Percentiles rank a stretch among this genome's conserved stretches.
Conservation (phyloP, 306 rosid species). For the Castanospermum australe region DNA sequence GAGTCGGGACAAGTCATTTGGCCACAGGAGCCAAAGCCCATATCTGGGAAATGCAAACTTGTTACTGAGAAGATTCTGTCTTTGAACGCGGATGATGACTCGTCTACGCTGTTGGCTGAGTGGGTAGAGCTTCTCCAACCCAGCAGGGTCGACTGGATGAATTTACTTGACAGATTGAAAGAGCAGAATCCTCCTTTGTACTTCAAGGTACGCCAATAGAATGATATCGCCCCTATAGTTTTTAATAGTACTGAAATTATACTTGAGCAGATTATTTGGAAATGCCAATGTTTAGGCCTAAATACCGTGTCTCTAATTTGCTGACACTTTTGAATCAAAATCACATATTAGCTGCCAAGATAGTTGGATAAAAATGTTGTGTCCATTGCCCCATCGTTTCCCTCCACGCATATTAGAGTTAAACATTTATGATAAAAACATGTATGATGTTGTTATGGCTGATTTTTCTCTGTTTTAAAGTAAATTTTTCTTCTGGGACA, state of each 20-base stretch:
- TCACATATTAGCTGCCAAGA: too few relatives aligned
- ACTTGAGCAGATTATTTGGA: constrained; percentile 15
- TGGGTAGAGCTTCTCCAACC: constrained; percentile 85
- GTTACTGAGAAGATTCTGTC: constrained; percentile 58
- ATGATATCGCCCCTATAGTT: not conserved
- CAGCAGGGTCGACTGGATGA: constrained; percentile 68
- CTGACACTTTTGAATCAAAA: too few relatives aligned
- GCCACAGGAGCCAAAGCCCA: constrained; percentile 70
- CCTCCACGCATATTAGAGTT: too few relatives aligned
- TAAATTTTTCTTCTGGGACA: not conserved
- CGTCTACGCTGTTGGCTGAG: constrained; percentile 59
- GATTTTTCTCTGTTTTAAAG: not conserved
- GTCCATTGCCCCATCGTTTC: too few relatives aligned
- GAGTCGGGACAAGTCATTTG: constrained; percentile 63
- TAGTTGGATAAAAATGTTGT: too few relatives aligned
- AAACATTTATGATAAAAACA: not conserved
- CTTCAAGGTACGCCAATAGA: constrained; percentile 60
- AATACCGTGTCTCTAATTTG: not conserved
- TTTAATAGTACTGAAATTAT: not conserved
- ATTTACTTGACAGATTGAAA: constrained; percentile 69
- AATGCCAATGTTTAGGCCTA: not conserved
- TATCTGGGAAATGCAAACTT: constrained; percentile 67
- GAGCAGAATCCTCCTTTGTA: constrained; percentile 47
- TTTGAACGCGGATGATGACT: constrained; percentile 48
- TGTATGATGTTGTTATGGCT: not conserved